Conservation (phyloP, 2,329 filamentous ascomycete genomes). For the Aspergillus hortae region DNA sequence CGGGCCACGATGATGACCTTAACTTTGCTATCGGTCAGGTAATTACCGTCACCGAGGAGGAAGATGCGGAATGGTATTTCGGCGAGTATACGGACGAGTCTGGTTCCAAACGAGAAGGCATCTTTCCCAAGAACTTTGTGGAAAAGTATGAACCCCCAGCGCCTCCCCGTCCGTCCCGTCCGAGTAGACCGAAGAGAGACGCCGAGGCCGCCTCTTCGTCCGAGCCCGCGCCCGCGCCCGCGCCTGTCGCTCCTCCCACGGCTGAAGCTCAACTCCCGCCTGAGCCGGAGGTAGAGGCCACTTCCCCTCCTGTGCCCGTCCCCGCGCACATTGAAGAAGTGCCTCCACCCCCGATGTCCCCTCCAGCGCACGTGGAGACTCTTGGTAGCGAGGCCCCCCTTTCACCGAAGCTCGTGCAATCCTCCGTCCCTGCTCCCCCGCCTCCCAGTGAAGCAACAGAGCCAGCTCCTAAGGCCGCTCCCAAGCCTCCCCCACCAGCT, state of each 20-base stretch:
- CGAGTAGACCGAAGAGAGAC: conserved; percentile 65
- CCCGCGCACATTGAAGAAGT: conserved; percentile 20
- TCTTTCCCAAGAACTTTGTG: conserved; percentile 96
- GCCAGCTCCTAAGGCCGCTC: conserved; percentile 38
- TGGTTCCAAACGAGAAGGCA: conserved; percentile 73
- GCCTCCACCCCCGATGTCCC: conserved; percentile 20
- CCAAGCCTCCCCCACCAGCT: conserved; percentile 62
- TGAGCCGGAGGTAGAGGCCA: conserved; percentile 25
- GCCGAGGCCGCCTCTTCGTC: conserved; percentile 36
- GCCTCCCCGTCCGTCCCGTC: conserved; percentile 77
- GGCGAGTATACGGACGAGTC: conserved; percentile 78
- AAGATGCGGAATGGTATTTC: conserved; percentile 90
- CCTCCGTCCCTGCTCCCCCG: conserved; percentile 27
- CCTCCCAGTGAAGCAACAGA: conserved; percentile 30
- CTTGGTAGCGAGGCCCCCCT: conserved; percentile 23
- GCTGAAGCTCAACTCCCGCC: conserved; percentile 23
- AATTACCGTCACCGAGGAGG: conserved; percentile 88
- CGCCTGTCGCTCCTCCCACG: conserved; percentile 5
- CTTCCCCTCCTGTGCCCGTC: conserved; percentile 19
- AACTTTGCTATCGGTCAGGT: conserved; percentile 81
- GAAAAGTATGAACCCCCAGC: conserved; percentile 91
- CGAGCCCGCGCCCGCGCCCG: conserved; percentile 25
- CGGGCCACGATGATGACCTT: conserved; percentile 91
- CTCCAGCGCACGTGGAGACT: conserved; percentile 20
- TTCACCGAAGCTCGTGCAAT: conserved; percentile 22